Evolutionary conservation across 2,329 filamentous ascomycete genomes (phyloP).

Genomic region (Rhytidhysteron rufulum): DNA sequence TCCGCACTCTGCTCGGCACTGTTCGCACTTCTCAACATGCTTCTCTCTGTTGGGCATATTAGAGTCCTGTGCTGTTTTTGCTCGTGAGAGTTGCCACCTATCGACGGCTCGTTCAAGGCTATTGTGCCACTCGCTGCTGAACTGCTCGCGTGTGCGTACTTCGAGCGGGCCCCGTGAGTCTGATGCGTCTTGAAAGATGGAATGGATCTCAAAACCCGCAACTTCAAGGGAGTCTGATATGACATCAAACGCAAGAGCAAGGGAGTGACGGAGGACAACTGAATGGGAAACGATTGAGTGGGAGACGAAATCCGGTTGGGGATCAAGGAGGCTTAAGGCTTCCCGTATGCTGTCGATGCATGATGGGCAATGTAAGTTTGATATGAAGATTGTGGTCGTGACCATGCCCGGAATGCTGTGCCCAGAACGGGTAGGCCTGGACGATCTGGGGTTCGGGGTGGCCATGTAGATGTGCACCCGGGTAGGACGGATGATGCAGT

Average conservation of each 20-base stretch:
- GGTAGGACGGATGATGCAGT: slow-evolving; percentile 1
- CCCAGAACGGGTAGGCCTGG: slow-evolving; percentile 7
- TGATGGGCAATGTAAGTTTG: slow-evolving; percentile 74
- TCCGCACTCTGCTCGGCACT: slow-evolving; percentile 29
- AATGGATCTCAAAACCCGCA: slow-evolving; percentile 58
- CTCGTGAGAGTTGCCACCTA: slow-evolving; percentile 20
- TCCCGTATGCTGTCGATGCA: slow-evolving; percentile 65
- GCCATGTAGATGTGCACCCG: slow-evolving; percentile 10
- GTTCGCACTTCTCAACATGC: slow-evolving; percentile 32
- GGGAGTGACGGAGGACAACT: slow-evolving; percentile 57
- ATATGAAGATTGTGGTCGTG: slow-evolving; percentile 61
- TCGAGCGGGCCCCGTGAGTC: slow-evolving; percentile 12
- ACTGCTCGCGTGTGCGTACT: slow-evolving; percentile 10
- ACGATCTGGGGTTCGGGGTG: slow-evolving; percentile 10
- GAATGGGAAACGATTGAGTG: slow-evolving; percentile 69
- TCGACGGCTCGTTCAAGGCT: slow-evolving; percentile 34
- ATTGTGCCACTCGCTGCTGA: slow-evolving; percentile 23
- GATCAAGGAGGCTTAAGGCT: slow-evolving; percentile 48
- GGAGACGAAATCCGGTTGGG: slow-evolving; percentile 56
- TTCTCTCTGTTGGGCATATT: slow-evolving; percentile 27
- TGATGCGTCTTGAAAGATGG: slow-evolving; percentile 35
- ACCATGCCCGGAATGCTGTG: slow-evolving; percentile 11
- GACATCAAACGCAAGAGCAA: slow-evolving; percentile 38
- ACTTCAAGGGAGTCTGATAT: slow-evolving; percentile 49
- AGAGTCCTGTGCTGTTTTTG: slow-evolving; percentile 7